A percentile compares a stretch with the other conserved stretches of the same genome.
phyloP scores from a whole-genome alignment of 176 grass and related monocot genomes.

The Aegilops umbellulata region DNA sequence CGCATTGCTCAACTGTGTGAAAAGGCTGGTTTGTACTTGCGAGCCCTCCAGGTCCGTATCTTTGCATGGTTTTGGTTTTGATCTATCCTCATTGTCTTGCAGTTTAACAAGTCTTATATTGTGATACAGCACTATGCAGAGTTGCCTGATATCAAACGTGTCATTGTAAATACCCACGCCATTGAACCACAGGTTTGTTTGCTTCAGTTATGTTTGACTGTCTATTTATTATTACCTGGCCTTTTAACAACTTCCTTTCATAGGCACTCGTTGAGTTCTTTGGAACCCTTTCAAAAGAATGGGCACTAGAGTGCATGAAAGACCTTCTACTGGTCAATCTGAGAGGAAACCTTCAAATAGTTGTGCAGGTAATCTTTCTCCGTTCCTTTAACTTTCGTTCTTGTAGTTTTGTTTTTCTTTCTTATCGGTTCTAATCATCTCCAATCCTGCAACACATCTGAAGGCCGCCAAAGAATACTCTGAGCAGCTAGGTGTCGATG shows the following conservation, averaged over 20 bases:
- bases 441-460: background rate
- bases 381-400: background rate
- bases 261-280: constrained; percentile 98
- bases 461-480: constrained; percentile 93
- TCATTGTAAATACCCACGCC: constrained; percentile 96
- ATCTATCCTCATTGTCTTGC: background rate
- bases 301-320: constrained; percentile 99
- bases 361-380: constrained; percentile 77
- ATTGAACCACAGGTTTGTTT: constrained; percentile 92
- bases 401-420: background rate
- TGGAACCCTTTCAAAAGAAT: constrained; percentile 87
- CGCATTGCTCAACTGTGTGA: constrained; percentile 98
- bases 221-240: background rate
- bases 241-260: constrained; percentile 22
- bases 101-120: constrained; percentile 29
- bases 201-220: constrained; percentile 4
- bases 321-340: constrained; percentile 90
- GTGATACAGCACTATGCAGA: constrained; percentile 86
- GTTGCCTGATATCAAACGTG: constrained; percentile 90
- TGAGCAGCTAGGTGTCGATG: constrained; percentile 81
- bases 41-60: constrained; percentile 79
- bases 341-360: constrained; percentile 95
- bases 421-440: constrained; percentile 11
- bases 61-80: constrained; percentile 16
- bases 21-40: constrained; percentile 91